Base-by-base conservation (phyloP, 2,329 filamentous ascomycete species). In the Macrophomina pseudophaseolina region DNA sequence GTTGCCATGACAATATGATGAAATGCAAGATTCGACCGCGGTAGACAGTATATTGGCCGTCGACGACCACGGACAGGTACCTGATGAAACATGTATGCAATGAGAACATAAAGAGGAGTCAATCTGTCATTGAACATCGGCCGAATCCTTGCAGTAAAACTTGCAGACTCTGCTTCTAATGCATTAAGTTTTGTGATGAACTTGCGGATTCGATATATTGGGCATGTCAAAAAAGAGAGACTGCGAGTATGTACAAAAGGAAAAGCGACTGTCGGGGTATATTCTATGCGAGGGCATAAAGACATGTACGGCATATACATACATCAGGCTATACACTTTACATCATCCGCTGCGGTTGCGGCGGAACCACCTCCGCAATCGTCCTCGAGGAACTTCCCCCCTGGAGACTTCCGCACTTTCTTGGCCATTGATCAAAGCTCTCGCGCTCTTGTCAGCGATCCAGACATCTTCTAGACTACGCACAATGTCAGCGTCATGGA, bases 381-480 rank as follows among this genome's bases (percentile, higher is more conserved):
- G 52, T 32, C 51, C 30, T 18, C 51, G 35, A 28, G 51, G 42
- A 7, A 8, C 12, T 28, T 40, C 53, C 11, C 9, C 53, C 14
- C 28, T 44, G 33, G 46, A 44, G 28, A 48, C 32, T 28, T 60
- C 46, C 14, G 23, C 64, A 35, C 48, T 53, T 11, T 35, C 23
- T 7, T 53, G 35, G 5, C 65, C 58, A 7, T 63, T 66, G 40
- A 42, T 32, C 16, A 48, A 48, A 18, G 49, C 52, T 16, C 65
- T 52, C 42, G 65, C 65, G 8, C 5, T 63, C 40, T 66, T 62
- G 49, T 80, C 72, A 3, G 72, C 64, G 63, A 93, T 87, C 91
- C 91, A 93, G 0, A 90, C 85, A 71, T 88, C 87, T 71, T 88
- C 84, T n/a, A 93, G 81, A 28, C 88, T 90, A 35, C 42, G 32